A percentile compares a stretch with the other conserved stretches of the same genome.
Evolutionary conservation across 345 rosid genomes (phyloP).

Genomic region (Ceriops decandra): DNA sequence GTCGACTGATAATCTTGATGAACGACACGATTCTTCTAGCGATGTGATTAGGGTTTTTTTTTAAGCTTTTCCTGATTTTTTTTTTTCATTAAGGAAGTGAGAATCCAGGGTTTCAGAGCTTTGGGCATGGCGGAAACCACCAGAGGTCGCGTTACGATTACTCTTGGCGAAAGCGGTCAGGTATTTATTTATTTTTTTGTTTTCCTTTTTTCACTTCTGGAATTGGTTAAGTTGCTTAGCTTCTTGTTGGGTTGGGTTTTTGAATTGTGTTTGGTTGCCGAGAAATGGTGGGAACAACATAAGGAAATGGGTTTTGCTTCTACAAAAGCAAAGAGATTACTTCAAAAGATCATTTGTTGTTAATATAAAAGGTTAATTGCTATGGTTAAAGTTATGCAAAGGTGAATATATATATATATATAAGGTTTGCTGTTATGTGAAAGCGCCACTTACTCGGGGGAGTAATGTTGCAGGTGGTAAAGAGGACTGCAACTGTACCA

Average conservation of each 20-base stretch:
- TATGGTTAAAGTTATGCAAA: neutral
- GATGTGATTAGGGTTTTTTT: too few relatives aligned
- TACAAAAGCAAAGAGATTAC: too few relatives aligned
- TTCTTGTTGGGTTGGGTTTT: neutral
- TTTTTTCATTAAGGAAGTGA: too few relatives aligned
- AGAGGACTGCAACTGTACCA: slow-evolving; percentile 48
- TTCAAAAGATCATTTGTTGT: too few relatives aligned
- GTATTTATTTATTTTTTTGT: slow-evolving; percentile 32
- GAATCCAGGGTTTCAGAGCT: slow-evolving; percentile 35
- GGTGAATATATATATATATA: neutral
- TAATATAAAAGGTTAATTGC: too few relatives aligned
- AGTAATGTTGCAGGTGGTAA: slow-evolving; percentile 64
- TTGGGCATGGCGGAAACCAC: slow-evolving; percentile 66
- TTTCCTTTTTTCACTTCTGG: neutral
- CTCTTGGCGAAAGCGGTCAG: slow-evolving; percentile 84
- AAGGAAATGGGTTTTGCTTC: neutral
- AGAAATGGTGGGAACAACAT: slow-evolving; percentile 4
- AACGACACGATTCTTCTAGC: too few relatives aligned
- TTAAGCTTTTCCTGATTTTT: too few relatives aligned
- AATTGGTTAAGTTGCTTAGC: neutral
- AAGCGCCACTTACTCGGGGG: neutral
- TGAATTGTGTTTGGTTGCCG: slow-evolving; percentile 11
- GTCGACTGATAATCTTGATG: too few relatives aligned
- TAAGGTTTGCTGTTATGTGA: neutral
- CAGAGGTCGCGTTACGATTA: slow-evolving; percentile 67